These are phyloP conservation scores for Chrysosporium queenslandicum DNA, from an alignment of 2,329 filamentous ascomycete genomes.

Conservation along the genomic window DNA sequence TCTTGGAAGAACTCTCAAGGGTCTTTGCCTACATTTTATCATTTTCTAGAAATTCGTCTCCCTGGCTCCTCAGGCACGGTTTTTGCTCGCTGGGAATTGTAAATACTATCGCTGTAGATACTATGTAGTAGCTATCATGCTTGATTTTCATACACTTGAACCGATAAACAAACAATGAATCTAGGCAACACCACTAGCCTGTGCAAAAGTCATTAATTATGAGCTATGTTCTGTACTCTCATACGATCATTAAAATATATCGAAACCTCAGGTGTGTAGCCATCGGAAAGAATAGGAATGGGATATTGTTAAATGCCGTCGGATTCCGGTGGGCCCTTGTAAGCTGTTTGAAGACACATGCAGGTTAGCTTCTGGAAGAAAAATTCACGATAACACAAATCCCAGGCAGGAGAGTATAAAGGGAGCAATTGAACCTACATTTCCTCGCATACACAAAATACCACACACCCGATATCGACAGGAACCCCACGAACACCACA, in stretches of 20 bases:
- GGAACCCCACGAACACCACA: conserved; percentile 49
- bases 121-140: too few relatives aligned
- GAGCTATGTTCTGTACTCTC: not conserved
- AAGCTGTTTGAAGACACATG: conserved; percentile 6
- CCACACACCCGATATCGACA: conserved; percentile 42
- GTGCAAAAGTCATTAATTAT: not conserved
- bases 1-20: too few relatives aligned
- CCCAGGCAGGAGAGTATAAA: not conserved
- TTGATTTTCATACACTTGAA: too few relatives aligned
- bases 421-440: conserved; percentile 9
- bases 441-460: conserved; percentile 33
- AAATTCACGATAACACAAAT: not conserved
- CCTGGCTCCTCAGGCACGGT: too few relatives aligned
- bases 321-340: conserved; percentile 14
- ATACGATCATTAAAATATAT: not conserved
- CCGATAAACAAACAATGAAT: too few relatives aligned
- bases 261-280: not conserved
- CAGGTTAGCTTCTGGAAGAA: not conserved
- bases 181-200: too few relatives aligned
- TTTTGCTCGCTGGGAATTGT: too few relatives aligned
- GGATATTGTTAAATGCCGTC: conserved; percentile 10
- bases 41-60: too few relatives aligned
- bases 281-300: not conserved
- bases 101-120: too few relatives aligned
- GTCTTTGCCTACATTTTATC: too few relatives aligned